Base-by-base conservation (phyloP, 176 grass and related monocot species). In the Oryza glumipatula region DNA sequence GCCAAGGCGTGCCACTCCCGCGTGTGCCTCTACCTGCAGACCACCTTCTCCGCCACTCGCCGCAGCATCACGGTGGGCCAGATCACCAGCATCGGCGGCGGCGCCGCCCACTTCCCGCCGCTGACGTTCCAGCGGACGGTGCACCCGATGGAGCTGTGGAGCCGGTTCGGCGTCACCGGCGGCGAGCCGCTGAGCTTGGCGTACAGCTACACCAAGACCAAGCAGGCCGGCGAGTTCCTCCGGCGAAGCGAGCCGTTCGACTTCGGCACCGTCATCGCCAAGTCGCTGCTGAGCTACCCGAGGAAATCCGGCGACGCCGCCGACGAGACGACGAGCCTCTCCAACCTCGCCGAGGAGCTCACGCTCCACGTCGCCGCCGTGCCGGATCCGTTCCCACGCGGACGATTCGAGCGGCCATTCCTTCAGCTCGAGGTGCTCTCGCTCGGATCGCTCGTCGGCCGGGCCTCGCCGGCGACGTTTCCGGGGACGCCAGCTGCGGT, bases 201-300 rank as follows among this genome's bases (percentile, higher is more conserved):
- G 24, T 97, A 97, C 82, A 41, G 76, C 68, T 97, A 97, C 79
- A 88, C 82, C 4, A 94, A 89, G 84, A 48, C 17, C 5, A 58
- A 81, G 80, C 73, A 92, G 19, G 90, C 90, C 11, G 45, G 72
- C 13, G 84, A 86, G 45, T 85, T 97, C 72, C 89, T 94, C 3
- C 22, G 84, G 76, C 80, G 86, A 68, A 97, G 86, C 14, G 86
- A 94, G 49, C 92, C 95, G 3, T 94, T 91, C 83, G 82, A 82
- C 38, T 82, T 97, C 19, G 81, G 90, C 51, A 63, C 82, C 66
- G 81, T 84, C 76, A 89, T 97, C 3, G 92, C 90, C 41, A 97
- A 97, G 73, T 97, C 95, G 7, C 76, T 97, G n/a, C 72, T 97
- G 44, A 94, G 90, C 79, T 97, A 93, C 81, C 95, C 95, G 70